A percentile compares a stretch with the other conserved stretches of the same genome.
Evolutionary conservation across 108 stramenopile species (phyloP).

Genomic region (Aurantiochytrium sp.): DNA sequence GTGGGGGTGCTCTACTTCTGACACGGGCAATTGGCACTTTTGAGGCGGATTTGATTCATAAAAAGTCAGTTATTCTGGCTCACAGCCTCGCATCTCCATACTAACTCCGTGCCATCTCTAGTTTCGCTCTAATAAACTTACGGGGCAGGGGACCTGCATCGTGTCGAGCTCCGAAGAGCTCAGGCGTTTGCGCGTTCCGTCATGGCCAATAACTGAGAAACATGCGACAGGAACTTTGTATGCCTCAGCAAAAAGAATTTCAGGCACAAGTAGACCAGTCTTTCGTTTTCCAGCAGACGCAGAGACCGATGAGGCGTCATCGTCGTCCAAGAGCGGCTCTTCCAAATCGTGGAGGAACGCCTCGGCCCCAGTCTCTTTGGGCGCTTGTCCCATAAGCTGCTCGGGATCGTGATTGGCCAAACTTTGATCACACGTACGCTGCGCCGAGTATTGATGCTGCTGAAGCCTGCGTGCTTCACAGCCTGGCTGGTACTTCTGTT

Average conservation of each 20-base stretch:
- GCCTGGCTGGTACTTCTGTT: too few species aligned
- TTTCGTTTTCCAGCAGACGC: background rate
- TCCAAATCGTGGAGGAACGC: background rate
- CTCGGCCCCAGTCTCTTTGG: background rate
- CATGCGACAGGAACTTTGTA: background rate
- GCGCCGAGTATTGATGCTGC: too few species aligned
- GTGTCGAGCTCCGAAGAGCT: background rate
- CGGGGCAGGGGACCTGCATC: background rate
- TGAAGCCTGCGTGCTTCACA: too few species aligned
- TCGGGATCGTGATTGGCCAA: background rate
- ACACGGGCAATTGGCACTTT: background rate
- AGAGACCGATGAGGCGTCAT: background rate
- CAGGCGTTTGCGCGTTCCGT: background rate
- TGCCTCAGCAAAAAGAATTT: background rate
- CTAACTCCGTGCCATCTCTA: background rate
- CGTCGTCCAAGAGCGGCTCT: background rate
- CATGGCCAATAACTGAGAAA: background rate
- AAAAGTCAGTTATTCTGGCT: background rate
- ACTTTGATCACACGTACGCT: background rate
- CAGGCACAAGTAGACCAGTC: background rate
- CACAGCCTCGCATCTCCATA: background rate
- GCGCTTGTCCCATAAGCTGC: background rate
- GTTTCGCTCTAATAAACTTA: background rate
- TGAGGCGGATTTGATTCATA: background rate
- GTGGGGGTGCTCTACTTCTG: background rate